Base-by-base conservation (phyloP, 148 eudicot genomes). In the Camellia sinensis region DNA sequence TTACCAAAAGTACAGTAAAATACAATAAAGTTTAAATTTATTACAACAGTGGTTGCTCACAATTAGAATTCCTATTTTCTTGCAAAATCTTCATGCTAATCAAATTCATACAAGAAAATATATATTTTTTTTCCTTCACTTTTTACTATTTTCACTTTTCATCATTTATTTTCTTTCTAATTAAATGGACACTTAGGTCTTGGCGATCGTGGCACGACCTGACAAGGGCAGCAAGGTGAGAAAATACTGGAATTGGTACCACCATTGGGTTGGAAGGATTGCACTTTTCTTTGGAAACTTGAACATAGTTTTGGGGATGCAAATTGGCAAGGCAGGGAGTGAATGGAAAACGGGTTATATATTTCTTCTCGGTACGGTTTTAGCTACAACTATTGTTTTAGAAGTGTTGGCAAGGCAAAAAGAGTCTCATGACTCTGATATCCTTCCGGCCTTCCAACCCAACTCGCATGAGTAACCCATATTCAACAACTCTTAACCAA, bases 341-440 rank as follows among this genome's bases (percentile, higher is more conserved):
- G 86, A 76, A 46, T 96, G 99, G 99, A 93, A 91, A 83, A 89
- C 88, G 12, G 97, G 95, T 21, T 96, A 93, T 67, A 97, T 98
- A 19, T 91, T 96, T 71, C 87, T 96, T 62, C 86, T 96, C 5
- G 93, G 90, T 46, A 53, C 81, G 2, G 53, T 75, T 41, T 62
- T 91, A 67, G 71, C 88, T 61, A 72, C 89, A 46, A 85, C 88
- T 21, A 61, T 89, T 63, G 87, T 90, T 75, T 83, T 96, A 62
- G 98, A 96, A 84, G 85, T 89, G 29, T 79, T 96, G 67, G 82
- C 86, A 5, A 89, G 85, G 89, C 71, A 87, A 61, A 87, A 87
- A 84, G 87, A 85, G 81, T 74, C 87, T 2, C 81, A 82, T n/a
- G 85, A 86, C 65, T 41, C 77, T 46, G 68, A 78, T 71, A 80